Conservation (phyloP, 73 alveolate species). For the Breviolum minutum region DNA sequence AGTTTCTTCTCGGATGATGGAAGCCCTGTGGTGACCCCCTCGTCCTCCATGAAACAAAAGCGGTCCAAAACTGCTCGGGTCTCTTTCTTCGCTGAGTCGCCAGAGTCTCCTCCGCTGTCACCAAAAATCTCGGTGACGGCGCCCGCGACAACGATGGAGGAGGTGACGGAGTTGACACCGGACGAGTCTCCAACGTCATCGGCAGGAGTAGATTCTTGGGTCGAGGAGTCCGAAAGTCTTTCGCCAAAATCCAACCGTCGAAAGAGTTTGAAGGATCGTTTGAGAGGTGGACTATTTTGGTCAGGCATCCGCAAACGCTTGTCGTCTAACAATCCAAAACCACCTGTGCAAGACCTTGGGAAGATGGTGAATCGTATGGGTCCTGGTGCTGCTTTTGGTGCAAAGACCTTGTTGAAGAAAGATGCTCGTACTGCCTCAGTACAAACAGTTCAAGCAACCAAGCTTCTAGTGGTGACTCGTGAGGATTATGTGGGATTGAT, state of each 20-base stretch:
- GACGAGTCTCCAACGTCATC: neutral
- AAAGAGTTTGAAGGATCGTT: slow-evolving; percentile 8
- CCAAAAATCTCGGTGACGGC: neutral
- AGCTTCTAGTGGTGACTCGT: slow-evolving; percentile 63
- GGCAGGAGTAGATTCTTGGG: neutral
- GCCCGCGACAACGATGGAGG: neutral
- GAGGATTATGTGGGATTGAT: slow-evolving; percentile 64
- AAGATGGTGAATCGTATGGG: slow-evolving; percentile 81
- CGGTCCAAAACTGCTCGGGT: too few relatives aligned
- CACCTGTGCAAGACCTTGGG: neutral
- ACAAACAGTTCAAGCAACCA: slow-evolving; percentile 56
- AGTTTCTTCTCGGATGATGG: neutral
- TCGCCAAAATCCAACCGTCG: neutral
- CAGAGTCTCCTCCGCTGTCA: neutral
- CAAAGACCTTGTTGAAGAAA: slow-evolving; percentile 69
- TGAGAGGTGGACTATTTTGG: slow-evolving; percentile 19
- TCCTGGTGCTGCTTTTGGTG: slow-evolving; percentile 76
- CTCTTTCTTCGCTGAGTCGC: neutral
- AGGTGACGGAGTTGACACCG: neutral
- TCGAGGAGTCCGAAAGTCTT: neutral
- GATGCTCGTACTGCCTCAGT: slow-evolving; percentile 80
- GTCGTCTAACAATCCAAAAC: neutral
- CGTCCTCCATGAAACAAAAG: too few relatives aligned
- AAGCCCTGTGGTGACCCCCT: too few relatives aligned
- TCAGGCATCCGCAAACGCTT: neutral